Conservation (phyloP, 768 basidiomycete species). For the Lactifluus subvellereus region DNA sequence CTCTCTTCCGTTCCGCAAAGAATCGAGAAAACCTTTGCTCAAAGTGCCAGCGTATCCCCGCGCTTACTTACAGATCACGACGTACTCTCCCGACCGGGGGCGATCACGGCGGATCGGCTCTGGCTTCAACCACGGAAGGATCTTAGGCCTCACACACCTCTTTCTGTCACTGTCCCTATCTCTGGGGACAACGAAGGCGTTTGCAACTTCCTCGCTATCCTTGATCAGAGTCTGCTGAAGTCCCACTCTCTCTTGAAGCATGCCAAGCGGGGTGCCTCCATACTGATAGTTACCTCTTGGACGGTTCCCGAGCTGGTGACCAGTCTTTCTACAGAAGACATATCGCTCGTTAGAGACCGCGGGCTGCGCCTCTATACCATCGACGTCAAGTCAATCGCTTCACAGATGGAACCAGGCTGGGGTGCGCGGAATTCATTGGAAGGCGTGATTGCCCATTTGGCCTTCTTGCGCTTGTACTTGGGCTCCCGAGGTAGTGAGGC, state of each 20-base stretch:
- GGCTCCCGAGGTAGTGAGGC: conserved; percentile 54
- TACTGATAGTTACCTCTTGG: conserved; percentile 77
- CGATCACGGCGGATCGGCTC: conserved; percentile 62
- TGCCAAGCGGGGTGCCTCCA: conserved; percentile 58
- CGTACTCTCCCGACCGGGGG: conserved; percentile 66
- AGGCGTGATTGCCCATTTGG: conserved; percentile 61
- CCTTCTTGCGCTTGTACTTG: conserved; percentile 81
- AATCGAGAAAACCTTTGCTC: conserved; percentile 53
- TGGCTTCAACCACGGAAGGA: conserved; percentile 49
- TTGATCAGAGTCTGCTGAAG: conserved; percentile 74
- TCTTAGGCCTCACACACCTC: conserved; percentile 40
- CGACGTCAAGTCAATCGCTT: conserved; percentile 50
- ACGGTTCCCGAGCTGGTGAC: conserved; percentile 62
- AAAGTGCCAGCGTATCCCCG: conserved; percentile 44
- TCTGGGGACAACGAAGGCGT: conserved; percentile 40
- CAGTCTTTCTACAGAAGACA: conserved; percentile 53
- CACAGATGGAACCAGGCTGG: conserved; percentile 35
- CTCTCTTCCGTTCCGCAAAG: conserved; percentile 44
- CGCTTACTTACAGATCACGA: conserved; percentile 69
- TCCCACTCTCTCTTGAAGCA: conserved; percentile 66
- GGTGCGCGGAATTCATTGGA: conserved; percentile 41
- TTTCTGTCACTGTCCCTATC: conserved; percentile 55
- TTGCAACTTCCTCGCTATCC: conserved; percentile 66
- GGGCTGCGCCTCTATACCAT: conserved; percentile 54
- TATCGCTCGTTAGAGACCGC: conserved; percentile 44